Evolutionary conservation across 805 yeast species (phyloP).

Genomic region (Lipomyces kockii): DNA sequence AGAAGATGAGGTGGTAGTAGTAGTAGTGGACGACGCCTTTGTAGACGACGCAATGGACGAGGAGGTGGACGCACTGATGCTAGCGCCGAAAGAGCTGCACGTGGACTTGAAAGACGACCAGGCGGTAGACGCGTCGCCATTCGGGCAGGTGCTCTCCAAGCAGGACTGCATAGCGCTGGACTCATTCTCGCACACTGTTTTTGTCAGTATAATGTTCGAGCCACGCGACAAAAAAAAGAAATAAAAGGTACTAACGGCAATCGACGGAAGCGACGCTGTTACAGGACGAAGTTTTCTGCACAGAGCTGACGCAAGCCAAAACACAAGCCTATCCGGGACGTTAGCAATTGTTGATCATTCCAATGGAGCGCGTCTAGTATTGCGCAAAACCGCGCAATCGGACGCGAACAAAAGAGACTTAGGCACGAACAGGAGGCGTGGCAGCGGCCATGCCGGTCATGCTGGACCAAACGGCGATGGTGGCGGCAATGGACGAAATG

Average conservation of each 20-base stretch:
- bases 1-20: too few species aligned
- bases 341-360: slow-evolving; percentile 3
- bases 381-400: neutral
- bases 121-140: slow-evolving; percentile 63
- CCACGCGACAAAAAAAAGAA: neutral
- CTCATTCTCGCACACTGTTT: slow-evolving; percentile 60
- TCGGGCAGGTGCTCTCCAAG: slow-evolving; percentile 71
- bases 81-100: slow-evolving; percentile 28
- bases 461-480: slow-evolving; percentile 49
- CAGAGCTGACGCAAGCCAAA: slow-evolving; percentile 83
- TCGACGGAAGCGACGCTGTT: slow-evolving; percentile 62
- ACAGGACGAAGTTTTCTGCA: slow-evolving; percentile 60
- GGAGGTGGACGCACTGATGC: slow-evolving; percentile 12
- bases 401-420: neutral
- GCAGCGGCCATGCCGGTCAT: slow-evolving; percentile 45
- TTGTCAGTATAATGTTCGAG: neutral
- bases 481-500: slow-evolving; percentile 47
- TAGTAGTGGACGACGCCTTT: slow-evolving; percentile 28
- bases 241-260: slow-evolving; percentile 49
- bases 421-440: slow-evolving; percentile 67
- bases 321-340: slow-evolving; percentile 59
- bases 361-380: neutral
- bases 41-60: slow-evolving; percentile 20
- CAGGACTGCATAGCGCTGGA: slow-evolving; percentile 61
- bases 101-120: slow-evolving; percentile 55